Percentiles rank a stretch among this genome's conserved stretches.
These are phyloP conservation scores for Pisolithus thermaeus DNA, from an alignment of 1,284 basidiomycete species.

Conservation along the genomic window DNA sequence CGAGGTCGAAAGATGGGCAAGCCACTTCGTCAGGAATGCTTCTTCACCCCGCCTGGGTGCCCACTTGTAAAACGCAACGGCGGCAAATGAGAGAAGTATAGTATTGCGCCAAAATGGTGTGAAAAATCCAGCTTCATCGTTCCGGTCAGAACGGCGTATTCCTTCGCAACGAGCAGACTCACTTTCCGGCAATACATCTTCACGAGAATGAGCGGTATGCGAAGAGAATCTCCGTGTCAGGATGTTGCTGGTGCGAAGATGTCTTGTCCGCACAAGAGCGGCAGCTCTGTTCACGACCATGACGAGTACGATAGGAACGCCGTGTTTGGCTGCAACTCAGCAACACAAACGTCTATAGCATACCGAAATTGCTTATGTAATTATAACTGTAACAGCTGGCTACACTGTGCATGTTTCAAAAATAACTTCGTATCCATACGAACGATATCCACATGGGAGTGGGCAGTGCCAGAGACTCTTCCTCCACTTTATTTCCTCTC, in stretches of 20 bases:
- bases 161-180: slow-evolving; percentile 12
- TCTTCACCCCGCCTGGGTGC: slow-evolving; percentile 56
- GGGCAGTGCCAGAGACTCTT: too few species aligned
- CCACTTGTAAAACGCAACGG: slow-evolving; percentile 56
- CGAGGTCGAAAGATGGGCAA: slow-evolving; percentile 47
- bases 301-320: slow-evolving; percentile 4
- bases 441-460: too few species aligned
- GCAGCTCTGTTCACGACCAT: slow-evolving; percentile 34
- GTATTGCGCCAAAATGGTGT: slow-evolving; percentile 60
- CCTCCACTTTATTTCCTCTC: too few species aligned
- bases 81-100: slow-evolving; percentile 40
- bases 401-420: too few species aligned
- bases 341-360: too few species aligned
- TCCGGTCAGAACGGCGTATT: slow-evolving; percentile 7
- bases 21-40: slow-evolving; percentile 57
- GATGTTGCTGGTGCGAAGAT: slow-evolving; percentile 13
- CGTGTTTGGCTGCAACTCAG: too few species aligned
- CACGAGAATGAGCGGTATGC: slow-evolving; percentile 28
- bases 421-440: too few species aligned
- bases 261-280: slow-evolving; percentile 26
- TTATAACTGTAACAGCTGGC: too few species aligned
- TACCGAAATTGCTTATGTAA: too few species aligned
- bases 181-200: slow-evolving; percentile 58
- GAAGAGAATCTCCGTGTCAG: slow-evolving; percentile 37
- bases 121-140: slow-evolving; percentile 43